Evolutionary conservation across 148 eudicot genomes (phyloP), one percentile per base, ranked within the genome.

Genomic region (Silene uniflora): DNA sequence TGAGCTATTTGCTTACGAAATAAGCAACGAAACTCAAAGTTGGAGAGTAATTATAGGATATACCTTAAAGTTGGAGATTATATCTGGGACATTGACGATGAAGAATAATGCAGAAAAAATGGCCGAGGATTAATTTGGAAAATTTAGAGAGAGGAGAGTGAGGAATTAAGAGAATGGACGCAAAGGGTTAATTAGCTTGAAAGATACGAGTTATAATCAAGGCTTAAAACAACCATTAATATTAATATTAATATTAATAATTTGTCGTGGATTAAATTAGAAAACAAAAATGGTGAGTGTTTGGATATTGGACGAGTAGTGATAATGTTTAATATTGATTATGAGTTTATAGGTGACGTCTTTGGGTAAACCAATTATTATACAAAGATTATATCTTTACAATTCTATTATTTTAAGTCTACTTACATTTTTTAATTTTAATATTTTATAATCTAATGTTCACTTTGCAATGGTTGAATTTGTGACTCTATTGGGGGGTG

Each of bases 201-300:
- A 66, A 22, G 27, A 10, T 27, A n/a, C n/a, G n/a, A 6, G 5
- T 16, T 14, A 29, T 7, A 29, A 65, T 16, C 46, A 27, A 65
- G 56, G 16, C 16, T 29, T n/a, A n/a, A 29, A 47, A 54, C 24
- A 29, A 24, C 18, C 35, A 61, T 7, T 46, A 62, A 67, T 9
- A 3, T 39, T n/a, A n/a, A n/a, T n/a, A n/a, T n/a, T n/a, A n/a
- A n/a, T n/a, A n/a, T n/a, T n/a, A n/a, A n/a, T n/a, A n/a, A n/a
- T 80, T 76, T 76, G 79, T 81, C 69, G 76, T 76, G 39, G n/a
- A 72, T n/a, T n/a, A n/a, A n/a, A 55, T 67, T 68, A 72, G 24
- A 71, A 71, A 24, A 11, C 19, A 76, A 58, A 76, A 58, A 11
- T 22, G 73, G 73, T 69, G 58, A 54, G 79, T 56, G 47, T 76